Evolutionary conservation across 2,329 filamentous ascomycete genomes (phyloP).

Genomic region (Pseudogymnoascus sp.): DNA sequence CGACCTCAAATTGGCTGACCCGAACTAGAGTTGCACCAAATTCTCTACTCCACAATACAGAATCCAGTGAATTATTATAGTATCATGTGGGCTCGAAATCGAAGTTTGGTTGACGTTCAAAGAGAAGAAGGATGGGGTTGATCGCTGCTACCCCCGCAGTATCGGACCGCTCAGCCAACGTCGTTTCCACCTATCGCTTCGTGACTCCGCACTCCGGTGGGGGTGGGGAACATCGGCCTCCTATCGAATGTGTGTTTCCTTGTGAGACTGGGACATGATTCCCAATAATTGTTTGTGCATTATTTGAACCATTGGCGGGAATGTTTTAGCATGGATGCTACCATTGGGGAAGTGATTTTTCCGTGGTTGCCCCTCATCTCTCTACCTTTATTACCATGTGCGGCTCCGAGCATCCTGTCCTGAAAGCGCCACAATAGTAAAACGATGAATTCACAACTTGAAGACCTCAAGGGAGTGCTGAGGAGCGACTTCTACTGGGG

Average conservation of each 20-base stretch:
- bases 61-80: background rate
- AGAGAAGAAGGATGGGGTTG: background rate
- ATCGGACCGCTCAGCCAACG: background rate
- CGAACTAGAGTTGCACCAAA: background rate
- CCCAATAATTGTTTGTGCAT: background rate
- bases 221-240: background rate
- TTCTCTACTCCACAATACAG: background rate
- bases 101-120: background rate
- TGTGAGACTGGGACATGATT: background rate
- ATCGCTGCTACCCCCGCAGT: background rate
- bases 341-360: background rate
- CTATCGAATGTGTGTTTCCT: background rate
- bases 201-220: background rate
- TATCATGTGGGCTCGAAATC: background rate
- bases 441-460: slow-evolving; percentile 12
- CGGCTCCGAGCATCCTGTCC: background rate
- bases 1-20: background rate
- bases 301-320: background rate
- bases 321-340: background rate
- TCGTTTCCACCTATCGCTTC: slow-evolving; percentile 4
- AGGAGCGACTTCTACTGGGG: slow-evolving; percentile 70
- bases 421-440: background rate
- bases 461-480: slow-evolving; percentile 33
- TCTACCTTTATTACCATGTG: slow-evolving; percentile 4
- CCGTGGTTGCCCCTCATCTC: background rate